phyloP scores from a whole-genome alignment of 2,329 filamentous ascomycete species.

The Sphaerulina musiva region DNA sequence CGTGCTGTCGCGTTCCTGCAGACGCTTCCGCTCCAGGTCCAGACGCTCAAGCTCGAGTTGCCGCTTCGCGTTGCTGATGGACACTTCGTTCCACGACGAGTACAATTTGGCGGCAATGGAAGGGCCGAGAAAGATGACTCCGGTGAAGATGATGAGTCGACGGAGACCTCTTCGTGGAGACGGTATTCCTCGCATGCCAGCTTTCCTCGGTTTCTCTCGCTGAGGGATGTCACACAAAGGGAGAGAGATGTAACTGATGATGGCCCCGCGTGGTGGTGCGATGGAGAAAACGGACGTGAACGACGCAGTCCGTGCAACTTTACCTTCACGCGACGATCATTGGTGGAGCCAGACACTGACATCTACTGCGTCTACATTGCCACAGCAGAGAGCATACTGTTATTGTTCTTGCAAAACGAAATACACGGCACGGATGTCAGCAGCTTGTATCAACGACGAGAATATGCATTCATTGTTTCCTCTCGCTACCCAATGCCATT shows the following conservation, averaged over 20 bases:
- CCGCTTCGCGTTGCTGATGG: conserved; percentile 11
- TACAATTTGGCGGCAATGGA: conserved; percentile 8
- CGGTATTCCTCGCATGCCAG: conserved; percentile 1
- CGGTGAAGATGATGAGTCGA: conserved; percentile 6
- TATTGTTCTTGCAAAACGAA: background rate
- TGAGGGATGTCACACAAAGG: background rate
- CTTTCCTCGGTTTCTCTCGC: too few relatives aligned
- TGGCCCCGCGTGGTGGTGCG: background rate
- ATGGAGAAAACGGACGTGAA: background rate
- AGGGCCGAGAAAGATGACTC: conserved; percentile 11
- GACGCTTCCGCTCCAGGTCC: conserved; percentile 2
- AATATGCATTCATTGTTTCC: background rate
- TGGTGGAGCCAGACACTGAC: background rate
- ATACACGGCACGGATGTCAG: background rate
- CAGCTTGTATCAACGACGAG: background rate
- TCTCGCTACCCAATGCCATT: background rate
- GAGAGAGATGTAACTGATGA: background rate
- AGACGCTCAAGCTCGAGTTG: conserved; percentile 10
- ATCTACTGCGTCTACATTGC: background rate
- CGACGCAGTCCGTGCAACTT: background rate
- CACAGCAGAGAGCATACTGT: background rate
- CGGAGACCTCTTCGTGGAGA: conserved; percentile 9
- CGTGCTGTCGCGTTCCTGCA: background rate
- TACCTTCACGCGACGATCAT: background rate
- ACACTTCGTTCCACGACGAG: conserved; percentile 7